Evolutionary conservation across 768 basidiomycete species (phyloP).

Genomic region (Tricholoma terreum): DNA sequence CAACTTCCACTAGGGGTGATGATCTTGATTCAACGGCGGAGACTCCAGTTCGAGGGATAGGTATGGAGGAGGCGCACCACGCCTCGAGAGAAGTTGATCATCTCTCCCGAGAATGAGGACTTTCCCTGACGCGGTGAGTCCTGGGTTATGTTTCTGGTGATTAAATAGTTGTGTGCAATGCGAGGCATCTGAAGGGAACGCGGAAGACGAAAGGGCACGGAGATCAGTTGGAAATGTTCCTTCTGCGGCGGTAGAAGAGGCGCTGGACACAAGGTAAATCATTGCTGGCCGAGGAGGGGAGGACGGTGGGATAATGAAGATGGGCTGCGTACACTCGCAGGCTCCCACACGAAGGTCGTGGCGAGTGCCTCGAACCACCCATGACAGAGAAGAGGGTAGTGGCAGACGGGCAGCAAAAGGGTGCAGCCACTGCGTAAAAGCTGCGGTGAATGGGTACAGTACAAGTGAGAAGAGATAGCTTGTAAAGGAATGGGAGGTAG

Average conservation of each 20-base stretch:
- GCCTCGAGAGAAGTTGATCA: slow-evolving; percentile 60
- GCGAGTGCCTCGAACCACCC: slow-evolving; percentile 49
- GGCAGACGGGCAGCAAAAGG: slow-evolving; percentile 45
- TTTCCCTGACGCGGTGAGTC: slow-evolving; percentile 55
- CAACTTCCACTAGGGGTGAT: slow-evolving; percentile 15
- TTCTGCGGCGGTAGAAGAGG: slow-evolving; percentile 45
- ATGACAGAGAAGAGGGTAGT: slow-evolving; percentile 43
- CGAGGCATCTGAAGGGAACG: slow-evolving; percentile 35
- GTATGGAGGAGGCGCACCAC: slow-evolving; percentile 48
- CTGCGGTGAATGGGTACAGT: slow-evolving; percentile 59
- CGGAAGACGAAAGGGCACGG: slow-evolving; percentile 43
- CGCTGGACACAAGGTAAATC: slow-evolving; percentile 63
- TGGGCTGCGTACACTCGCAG: slow-evolving; percentile 48
- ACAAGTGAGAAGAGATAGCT: slow-evolving; percentile 46
- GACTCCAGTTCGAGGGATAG: slow-evolving; percentile 16
- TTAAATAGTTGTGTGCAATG: slow-evolving; percentile 58
- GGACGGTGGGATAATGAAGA: slow-evolving; percentile 28
- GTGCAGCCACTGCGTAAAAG: slow-evolving; percentile 61
- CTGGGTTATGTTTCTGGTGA: slow-evolving; percentile 66
- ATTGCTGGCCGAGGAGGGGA: slow-evolving; percentile 37
- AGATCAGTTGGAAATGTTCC: slow-evolving; percentile 57
- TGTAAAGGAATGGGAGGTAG: slow-evolving; percentile 46
- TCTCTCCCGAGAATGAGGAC: slow-evolving; percentile 60
- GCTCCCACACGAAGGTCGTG: slow-evolving; percentile 62
- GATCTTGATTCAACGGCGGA: slow-evolving; percentile 2